phyloP scores from a whole-genome alignment of 1,284 basidiomycete genomes.

The Fomitopsis schrenkii region DNA sequence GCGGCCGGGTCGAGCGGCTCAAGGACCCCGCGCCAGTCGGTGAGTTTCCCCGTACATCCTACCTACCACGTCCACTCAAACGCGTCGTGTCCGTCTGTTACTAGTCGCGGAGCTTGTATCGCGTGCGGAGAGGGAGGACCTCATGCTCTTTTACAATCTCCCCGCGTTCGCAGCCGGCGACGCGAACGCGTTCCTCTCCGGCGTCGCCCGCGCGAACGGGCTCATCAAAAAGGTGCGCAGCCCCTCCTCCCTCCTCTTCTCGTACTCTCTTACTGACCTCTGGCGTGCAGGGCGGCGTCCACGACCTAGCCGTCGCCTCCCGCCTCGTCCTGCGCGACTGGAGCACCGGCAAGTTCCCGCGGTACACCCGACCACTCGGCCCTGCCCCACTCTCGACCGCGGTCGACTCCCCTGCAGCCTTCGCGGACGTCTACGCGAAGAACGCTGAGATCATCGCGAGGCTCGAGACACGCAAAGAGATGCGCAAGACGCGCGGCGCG shows the following conservation, averaged over 20 bases:
- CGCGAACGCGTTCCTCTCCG: constrained; percentile 74
- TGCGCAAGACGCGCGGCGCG: constrained; percentile 56
- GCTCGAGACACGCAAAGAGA: constrained; percentile 56
- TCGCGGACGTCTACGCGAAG: constrained; percentile 33
- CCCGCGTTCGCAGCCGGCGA: constrained; percentile 79
- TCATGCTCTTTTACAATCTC: constrained; percentile 88
- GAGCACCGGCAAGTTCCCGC: constrained; percentile 76
- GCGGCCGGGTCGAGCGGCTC: constrained; percentile 84
- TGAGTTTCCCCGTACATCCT: constrained; percentile 32
- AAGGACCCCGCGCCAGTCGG: constrained; percentile 81
- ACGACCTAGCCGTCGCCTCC: constrained; percentile 79
- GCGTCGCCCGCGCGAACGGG: constrained; percentile 76
- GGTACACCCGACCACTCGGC: constrained; percentile 59
- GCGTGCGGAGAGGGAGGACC: constrained; percentile 73
- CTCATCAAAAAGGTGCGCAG: constrained; percentile 75
- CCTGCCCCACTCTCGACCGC: constrained; percentile 32
- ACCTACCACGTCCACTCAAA: neutral
- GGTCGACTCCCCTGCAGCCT: constrained; percentile 13
- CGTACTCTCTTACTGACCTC: neutral
- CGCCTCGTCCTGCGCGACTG: constrained; percentile 88
- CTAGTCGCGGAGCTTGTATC: constrained; percentile 74
- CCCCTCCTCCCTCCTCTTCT: neutral
- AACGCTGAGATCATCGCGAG: constrained; percentile 45
- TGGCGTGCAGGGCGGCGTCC: constrained; percentile 57
- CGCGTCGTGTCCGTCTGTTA: neutral